Evolutionary conservation across 2,329 filamentous ascomycete species (phyloP), one percentile per base, ranked within the genome.

Genomic region (Colletotrichum siamense): DNA sequence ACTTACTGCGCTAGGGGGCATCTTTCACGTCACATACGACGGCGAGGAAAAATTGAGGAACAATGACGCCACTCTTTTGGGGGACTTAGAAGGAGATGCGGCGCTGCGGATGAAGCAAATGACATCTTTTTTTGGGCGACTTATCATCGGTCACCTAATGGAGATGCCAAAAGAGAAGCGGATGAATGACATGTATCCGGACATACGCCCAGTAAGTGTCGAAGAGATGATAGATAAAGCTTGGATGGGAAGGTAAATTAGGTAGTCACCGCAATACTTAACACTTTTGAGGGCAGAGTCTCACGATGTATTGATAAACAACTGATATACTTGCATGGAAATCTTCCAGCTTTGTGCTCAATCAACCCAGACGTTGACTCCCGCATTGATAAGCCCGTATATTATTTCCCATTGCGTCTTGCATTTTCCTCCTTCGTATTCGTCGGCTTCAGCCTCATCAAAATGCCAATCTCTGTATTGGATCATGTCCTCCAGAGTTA

Each of bases 291-390:
- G n/a, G n/a, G 4, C 44, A 52, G n/a, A 52, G n/a, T 13, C 44
- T 22, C 1, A 1, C 6, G n/a, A 22, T 52, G n/a, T 13, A 13
- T 8, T 1, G 44, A 3, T 3, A 22, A 24, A 22, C 3, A 2
- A 22, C 4, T 22, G 44, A 5, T 0, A 22, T 52, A 13, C 10
- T 22, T 22, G n/a, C 6, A 0, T 1, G n/a, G 0, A 22, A 52
- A 13, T 13, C 1, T 52, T 13, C 10, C 1, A 24, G 10, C 10
- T 22, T 22, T 22, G 10, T 52, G n/a, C 4, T 52, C 10, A 52
- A 30, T 7, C 55, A 12, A 59, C 55, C 55, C 55, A 59, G 24
- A 59, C 24, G 12, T 59, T 16, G 8, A 59, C 26, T 59, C 55
- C 55, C 2, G 24, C 55, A 16, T 18, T 59, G 9, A 59, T 5